Percentiles rank a stretch among this genome's conserved stretches.
These are phyloP conservation scores for Dactylellina leptospora DNA, from an alignment of 2,329 filamentous ascomycete genomes.

Conservation along the genomic window DNA sequence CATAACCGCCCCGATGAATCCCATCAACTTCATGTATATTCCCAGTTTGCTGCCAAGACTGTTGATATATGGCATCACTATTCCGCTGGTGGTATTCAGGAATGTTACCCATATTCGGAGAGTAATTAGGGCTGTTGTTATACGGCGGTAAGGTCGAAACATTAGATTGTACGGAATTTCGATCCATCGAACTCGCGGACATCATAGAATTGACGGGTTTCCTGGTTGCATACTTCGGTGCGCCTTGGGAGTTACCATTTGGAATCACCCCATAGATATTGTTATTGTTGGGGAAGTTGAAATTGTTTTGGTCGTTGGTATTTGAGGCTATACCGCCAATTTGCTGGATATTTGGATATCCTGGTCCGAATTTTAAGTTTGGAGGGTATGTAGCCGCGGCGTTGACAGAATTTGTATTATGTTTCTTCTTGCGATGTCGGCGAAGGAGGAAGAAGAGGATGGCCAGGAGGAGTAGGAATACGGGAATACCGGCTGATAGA, in stretches of 20 bases:
- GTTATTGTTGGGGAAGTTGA: not conserved
- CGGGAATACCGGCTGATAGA: slow-evolving; percentile 24
- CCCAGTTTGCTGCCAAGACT: too few relatives aligned
- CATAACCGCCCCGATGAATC: too few relatives aligned
- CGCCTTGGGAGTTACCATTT: too few relatives aligned
- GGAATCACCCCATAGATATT: not conserved
- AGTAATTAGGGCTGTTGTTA: too few relatives aligned
- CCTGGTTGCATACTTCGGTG: too few relatives aligned
- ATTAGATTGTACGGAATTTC: slow-evolving; percentile 3
- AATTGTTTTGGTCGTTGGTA: not conserved
- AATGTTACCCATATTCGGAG: not conserved
- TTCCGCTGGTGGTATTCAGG: too few relatives aligned
- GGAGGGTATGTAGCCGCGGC: not conserved
- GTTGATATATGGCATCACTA: too few relatives aligned
- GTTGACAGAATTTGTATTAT: not conserved
- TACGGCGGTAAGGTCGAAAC: not conserved
- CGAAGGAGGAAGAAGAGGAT: slow-evolving; percentile 15
- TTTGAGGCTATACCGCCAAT: slow-evolving; percentile 4
- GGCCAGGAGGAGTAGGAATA: slow-evolving; percentile 21
- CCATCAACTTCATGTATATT: too few relatives aligned
- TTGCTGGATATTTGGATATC: not conserved
- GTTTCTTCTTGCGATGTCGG: slow-evolving; percentile 7
- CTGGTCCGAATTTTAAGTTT: not conserved
- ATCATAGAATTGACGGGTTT: not conserved
- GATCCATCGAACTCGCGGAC: not conserved